These are phyloP conservation scores for Xylariaceae sp. DNA, from an alignment of 2,329 filamentous ascomycete genomes.

Conservation along the genomic window DNA sequence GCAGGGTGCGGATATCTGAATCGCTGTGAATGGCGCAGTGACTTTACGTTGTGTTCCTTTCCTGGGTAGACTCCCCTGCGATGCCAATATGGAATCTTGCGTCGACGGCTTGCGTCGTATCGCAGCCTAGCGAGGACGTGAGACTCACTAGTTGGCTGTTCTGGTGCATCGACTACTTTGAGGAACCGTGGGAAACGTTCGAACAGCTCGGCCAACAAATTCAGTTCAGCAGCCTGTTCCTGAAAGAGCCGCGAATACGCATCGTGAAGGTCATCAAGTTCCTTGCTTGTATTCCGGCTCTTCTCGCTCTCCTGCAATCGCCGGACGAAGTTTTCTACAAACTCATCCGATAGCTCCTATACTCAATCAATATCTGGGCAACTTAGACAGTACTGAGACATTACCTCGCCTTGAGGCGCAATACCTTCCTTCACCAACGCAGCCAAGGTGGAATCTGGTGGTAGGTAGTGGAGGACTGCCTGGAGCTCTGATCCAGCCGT, in stretches of 20 bases:
- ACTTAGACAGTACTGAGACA: too few relatives aligned
- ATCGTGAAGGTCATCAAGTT: not conserved
- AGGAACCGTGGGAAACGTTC: conserved; percentile 13
- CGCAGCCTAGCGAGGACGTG: conserved; percentile 9
- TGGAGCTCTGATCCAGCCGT: conserved; percentile 2
- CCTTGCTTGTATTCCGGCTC: not conserved
- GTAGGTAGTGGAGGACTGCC: conserved; percentile 4
- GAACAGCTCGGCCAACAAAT: conserved; percentile 5
- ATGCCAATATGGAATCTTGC: conserved; percentile 3
- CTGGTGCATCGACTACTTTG: conserved; percentile 5
- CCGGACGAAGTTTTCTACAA: not conserved
- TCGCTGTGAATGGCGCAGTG: not conserved
- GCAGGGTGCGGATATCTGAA: conserved; percentile 14
- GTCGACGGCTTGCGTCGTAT: conserved; percentile 1
- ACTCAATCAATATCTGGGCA: not conserved
- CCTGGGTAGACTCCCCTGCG: not conserved
- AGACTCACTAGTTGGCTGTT: conserved; percentile 2
- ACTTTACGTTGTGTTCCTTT: not conserved
- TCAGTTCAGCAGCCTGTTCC: conserved; percentile 4
- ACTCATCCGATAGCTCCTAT: not conserved
- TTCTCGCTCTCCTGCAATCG: not conserved
- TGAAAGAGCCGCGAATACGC: conserved; percentile 5
- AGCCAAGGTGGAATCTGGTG: not conserved
- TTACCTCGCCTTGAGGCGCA: conserved; percentile 1
- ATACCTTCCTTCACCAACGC: not conserved